Base-by-base conservation (phyloP, 2,329 filamentous ascomycete species). In the Aureobasidium sp. region DNA sequence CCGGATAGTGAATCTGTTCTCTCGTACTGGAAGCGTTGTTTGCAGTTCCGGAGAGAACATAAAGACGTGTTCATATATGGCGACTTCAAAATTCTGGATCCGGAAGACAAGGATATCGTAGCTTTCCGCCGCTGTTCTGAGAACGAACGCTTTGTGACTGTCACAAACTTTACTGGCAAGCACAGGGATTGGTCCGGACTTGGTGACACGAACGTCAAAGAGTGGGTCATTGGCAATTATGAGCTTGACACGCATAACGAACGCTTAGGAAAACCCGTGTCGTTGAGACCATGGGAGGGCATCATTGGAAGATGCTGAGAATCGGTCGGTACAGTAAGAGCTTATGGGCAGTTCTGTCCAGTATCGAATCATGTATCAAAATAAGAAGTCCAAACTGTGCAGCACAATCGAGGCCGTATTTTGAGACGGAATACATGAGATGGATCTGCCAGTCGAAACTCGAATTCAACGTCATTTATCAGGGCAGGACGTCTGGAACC, bases 11-110 rank as follows among this genome's bases (percentile, higher is more conserved):
- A 76, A n/a, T 85, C 82, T 7, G 79, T 86, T 20, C 83, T 86
- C 69, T 74, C 78, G 63, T 87, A 84, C 71, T 92, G 87, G 80
- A 79, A 81, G 50, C 73, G 73, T 0, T 79, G 87, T 59, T 75
- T 90, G 20, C 69, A 57, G 13, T 32, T 65, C 24, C 47, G 88
- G 64, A 88, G 88, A 69, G 72, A 80, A 50, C 77, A 84, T 68
- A 79, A 79, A 48, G 82, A 88, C 64, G 70, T 88, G 1, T 37
- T 61, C 48, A 48, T 41, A 12, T 50, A 61, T 34, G 59, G 59
- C 13, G 36, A 10, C 9, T 61, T 61, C 36, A 4, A 44, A 10
- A 26, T 51, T 4, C 5, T 61, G 27, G 59, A 61, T 32, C 44
- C 34, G 17, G 59, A 52, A n/a, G 48, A 43, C 27, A 27, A 39